These are phyloP conservation scores for Sphaerulina populicola DNA, from an alignment of 2,329 filamentous ascomycete species.

Conservation along the genomic window DNA sequence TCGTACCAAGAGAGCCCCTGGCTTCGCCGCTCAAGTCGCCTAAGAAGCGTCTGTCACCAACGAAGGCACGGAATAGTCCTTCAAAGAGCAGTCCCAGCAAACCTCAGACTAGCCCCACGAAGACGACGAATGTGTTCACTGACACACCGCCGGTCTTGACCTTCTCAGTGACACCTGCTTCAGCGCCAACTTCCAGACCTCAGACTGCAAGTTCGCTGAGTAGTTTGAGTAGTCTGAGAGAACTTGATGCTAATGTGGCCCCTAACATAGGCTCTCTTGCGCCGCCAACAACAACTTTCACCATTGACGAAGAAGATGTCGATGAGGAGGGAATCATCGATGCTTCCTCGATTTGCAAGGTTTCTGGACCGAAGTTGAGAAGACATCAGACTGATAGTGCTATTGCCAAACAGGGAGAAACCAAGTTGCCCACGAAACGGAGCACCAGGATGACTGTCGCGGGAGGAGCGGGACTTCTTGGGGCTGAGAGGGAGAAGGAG, in stretches of 20 bases:
- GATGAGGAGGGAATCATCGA: slow-evolving; percentile 5
- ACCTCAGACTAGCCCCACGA: slow-evolving; percentile 25
- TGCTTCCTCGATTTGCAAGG: slow-evolving; percentile 15
- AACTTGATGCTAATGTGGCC: slow-evolving; percentile 43
- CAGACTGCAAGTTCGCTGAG: slow-evolving; percentile 24
- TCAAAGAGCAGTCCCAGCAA: slow-evolving; percentile 26
- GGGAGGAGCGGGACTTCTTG: slow-evolving; percentile 17
- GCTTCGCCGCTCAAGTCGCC: slow-evolving; percentile 27
- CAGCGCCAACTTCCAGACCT: slow-evolving; percentile 24
- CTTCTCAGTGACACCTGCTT: slow-evolving; percentile 12
- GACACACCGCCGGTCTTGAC: slow-evolving; percentile 27
- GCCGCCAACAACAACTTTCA: slow-evolving; percentile 17
- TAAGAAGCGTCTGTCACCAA: slow-evolving; percentile 29
- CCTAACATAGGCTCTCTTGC: slow-evolving; percentile 16
- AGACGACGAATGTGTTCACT: slow-evolving; percentile 28
- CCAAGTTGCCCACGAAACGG: slow-evolving; percentile 40
- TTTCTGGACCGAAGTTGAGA: slow-evolving; percentile 36
- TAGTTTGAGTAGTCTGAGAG: slow-evolving; percentile 33
- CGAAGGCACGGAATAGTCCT: slow-evolving; percentile 19
- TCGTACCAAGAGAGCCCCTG: slow-evolving; percentile 24
- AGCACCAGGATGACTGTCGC: slow-evolving; percentile 37
- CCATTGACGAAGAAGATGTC: slow-evolving; percentile 29
- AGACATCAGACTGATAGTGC: slow-evolving; percentile 35
- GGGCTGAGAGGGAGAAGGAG: slow-evolving; percentile 31
- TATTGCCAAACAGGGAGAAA: slow-evolving; percentile 24